Conservation (phyloP, 345 rosid genomes). For the rapeseed (Brassica napus) region Da-Ae NC_063448.1:42645001-42645500, state of each 20-base stretch:
- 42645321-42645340: no score
- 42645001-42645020: slow-evolving; percentile 30
- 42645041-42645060: not conserved
- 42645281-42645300: not conserved
- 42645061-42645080: not conserved
- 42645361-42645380: no score
- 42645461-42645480: no score
- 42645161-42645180: not conserved
- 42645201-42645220: not conserved
- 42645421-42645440: not conserved
- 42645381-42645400: no score
- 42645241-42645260: not conserved
- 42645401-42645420: no score
- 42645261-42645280: not conserved
- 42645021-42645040: slow-evolving; percentile 37
- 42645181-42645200: not conserved
- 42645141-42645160: not conserved
- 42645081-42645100: slow-evolving; percentile 23
- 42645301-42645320: not conserved
- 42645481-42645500: no score
- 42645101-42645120: slow-evolving; percentile 18
- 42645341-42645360: no score
- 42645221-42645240: not conserved
- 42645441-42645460: not conserved
- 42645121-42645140: not conserved